Evolutionary conservation across 2,329 filamentous ascomycete species (phyloP), one percentile per base, ranked within the genome.

Genomic region (Stagonosporopsis rhizophila): DNA sequence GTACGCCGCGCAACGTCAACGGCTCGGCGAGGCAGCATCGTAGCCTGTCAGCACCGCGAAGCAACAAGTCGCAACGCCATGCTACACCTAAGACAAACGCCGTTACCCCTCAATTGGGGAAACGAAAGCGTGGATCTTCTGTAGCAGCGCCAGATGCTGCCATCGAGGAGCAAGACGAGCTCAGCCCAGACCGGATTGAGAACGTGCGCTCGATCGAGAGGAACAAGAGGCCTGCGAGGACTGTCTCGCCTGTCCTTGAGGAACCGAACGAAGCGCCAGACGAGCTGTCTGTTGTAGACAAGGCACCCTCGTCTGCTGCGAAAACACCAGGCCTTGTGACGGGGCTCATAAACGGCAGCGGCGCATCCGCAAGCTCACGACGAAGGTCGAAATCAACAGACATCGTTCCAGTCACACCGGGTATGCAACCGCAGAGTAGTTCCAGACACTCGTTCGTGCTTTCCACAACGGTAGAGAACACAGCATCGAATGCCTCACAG

Each of bases 181-280:
- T 77, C 22, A 75, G 71, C 40, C 72, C 72, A 25, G 65, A 68
- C 19, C 66, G 64, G 14, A 62, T 67, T 32, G 66, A 71, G n/a
- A 40, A 65, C 30, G 60, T 62, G 27, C 58, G 52, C 44, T 71
- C 72, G 2, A 47, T 71, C 4, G 70, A 73, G 46, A 68, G 67
- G 58, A 70, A 66, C 35, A 62, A 60, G 38, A 69, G 67, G 49
- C 56, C 70, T 14, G 54, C 66, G 4, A 61, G 60, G 1, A 63
- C 68, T 5, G 58, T 67, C 7, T 71, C 65, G 11, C 67, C 66
- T 11, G 61, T 67, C 34, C 62, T 34, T 14, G 69, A 73, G 34
- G 67, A 70, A 20, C 32, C 50, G 25, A 67, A 72, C 28, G 66
- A 70, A 9, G 64, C 47, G 22, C 65, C 62, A 25, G 70, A 73